Evolutionary conservation across 305 asterid genomes (phyloP), one percentile per base, ranked within the genome.

Genomic region (Fraxinus platypoda): DNA sequence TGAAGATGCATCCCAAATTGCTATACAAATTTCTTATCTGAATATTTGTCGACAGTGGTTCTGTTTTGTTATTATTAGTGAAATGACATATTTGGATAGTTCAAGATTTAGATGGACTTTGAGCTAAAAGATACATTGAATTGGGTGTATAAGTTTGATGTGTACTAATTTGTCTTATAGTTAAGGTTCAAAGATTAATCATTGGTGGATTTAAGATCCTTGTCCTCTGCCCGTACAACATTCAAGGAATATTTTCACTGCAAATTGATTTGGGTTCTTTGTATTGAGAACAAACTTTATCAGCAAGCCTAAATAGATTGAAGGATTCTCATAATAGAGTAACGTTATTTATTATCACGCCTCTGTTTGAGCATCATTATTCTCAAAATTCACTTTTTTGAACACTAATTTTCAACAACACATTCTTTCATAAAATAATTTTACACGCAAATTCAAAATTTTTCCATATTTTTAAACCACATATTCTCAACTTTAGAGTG

Each of bases 221-320:
- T 84, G 89, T 85, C 85, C 90, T 81, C 37, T 43, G 19, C 83
- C 92, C 95, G 93, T 90, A 88, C 92, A 74, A 73, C 66, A 82
- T 4, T 62, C 72, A 23, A 23, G 17, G 33, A 23, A 64, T 31
- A 59, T 1, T n/a, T 54, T 59, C 25, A n/a, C 62, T 52, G 7
- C 11, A 37, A 7, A 37, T 6, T 37, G 43, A 43, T 12, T 0
- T 11, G 54, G 54, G 54, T 43, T 43, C 54, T 43, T 43, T 43
- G 54, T 43, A 43, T 11, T 12, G 5, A 12, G 17, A 3, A 43
- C 12, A 43, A 43, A 43, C n/a, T 43, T 38, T 9, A 2, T 9
- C 9, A 38, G 9, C 49, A 38, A 9, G 49, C 13, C 49, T 38
- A 38, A 8, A 38, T 38, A 7, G 12, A 37, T 37, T 7, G 11